These are phyloP conservation scores for Polyporus arcularius DNA, from an alignment of 768 basidiomycete species.

Conservation along the genomic window DNA sequence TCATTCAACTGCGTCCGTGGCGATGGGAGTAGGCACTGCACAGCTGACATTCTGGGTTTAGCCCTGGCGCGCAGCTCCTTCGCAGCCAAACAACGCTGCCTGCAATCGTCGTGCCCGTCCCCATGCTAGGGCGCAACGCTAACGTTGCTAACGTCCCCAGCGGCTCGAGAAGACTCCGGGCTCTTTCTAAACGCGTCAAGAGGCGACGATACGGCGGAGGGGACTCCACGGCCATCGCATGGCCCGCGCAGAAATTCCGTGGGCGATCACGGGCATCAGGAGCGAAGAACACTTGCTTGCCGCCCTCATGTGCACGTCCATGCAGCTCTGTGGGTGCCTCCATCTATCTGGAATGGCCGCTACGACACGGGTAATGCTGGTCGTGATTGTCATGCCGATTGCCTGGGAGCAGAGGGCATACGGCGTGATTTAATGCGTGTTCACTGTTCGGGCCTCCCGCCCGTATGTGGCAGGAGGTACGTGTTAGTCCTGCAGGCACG, in stretches of 20 bases:
- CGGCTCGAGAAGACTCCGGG: neutral
- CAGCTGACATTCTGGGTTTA: neutral
- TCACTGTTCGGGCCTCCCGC: neutral
- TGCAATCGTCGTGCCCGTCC: constrained; percentile 2
- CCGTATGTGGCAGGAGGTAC: neutral
- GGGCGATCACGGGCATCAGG: constrained; percentile 7
- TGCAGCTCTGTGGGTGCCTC: neutral
- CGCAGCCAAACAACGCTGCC: constrained; percentile 15
- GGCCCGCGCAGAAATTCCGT: neutral
- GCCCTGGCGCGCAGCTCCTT: neutral
- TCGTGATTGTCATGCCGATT: constrained; percentile 11
- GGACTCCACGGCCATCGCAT: neutral
- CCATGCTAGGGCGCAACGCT: neutral
- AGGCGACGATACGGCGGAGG: neutral
- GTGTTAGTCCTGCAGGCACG: neutral
- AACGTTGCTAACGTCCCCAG: no score
- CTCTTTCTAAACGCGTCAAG: neutral
- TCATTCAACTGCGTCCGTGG: neutral
- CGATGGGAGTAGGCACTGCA: neutral
- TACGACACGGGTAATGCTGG: constrained; percentile 6
- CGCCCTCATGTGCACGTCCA: neutral
- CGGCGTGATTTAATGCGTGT: neutral
- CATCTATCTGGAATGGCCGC: constrained; percentile 7
- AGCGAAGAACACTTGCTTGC: constrained; percentile 1
- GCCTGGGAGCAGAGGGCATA: neutral